Evolutionary conservation across 208 protist species (phyloP).

Genomic region (Angomonas deanei): DNA sequence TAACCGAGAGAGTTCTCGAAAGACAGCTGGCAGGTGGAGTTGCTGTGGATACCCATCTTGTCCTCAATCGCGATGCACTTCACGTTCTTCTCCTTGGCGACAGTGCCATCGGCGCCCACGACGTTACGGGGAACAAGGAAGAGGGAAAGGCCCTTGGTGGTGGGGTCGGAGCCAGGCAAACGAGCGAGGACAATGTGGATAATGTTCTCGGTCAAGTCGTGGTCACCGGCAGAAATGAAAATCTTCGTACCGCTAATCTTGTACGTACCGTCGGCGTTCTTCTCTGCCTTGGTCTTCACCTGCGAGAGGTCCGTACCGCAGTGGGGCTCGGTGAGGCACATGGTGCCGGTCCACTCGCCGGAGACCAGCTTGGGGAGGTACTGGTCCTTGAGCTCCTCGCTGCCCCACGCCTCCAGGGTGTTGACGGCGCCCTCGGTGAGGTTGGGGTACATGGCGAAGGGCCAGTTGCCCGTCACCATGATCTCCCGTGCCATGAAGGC

Average conservation of each 20-base stretch:
- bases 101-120: slow-evolving; percentile 53
- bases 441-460: slow-evolving; percentile 84
- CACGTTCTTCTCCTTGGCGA: slow-evolving; percentile 58
- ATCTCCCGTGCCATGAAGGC: slow-evolving; percentile 64
- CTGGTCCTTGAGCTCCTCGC: slow-evolving; percentile 69
- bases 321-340: slow-evolving; percentile 90
- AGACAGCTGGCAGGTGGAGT: slow-evolving; percentile 68
- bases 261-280: slow-evolving; percentile 67
- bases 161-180: slow-evolving; percentile 51
- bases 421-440: slow-evolving; percentile 55
- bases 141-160: slow-evolving; percentile 85
- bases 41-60: slow-evolving; percentile 89
- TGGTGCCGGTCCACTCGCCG: slow-evolving; percentile 79
- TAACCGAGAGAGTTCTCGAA: slow-evolving; percentile 83
- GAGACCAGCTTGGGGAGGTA: slow-evolving; percentile 73
- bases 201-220: slow-evolving; percentile 86
- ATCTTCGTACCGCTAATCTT: slow-evolving; percentile 86
- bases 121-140: slow-evolving; percentile 87
- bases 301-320: slow-evolving; percentile 82
- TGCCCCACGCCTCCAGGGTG: slow-evolving; percentile 60
- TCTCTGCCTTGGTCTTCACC: slow-evolving; percentile 78
- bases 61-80: slow-evolving; percentile 64
- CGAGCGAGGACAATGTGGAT: slow-evolving; percentile 80
- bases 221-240: slow-evolving; percentile 89
- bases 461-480: slow-evolving; percentile 76